These are phyloP conservation scores for Eustoma russellianum DNA, from an alignment of 257 asterid species.

Conservation along the genomic window DNA sequence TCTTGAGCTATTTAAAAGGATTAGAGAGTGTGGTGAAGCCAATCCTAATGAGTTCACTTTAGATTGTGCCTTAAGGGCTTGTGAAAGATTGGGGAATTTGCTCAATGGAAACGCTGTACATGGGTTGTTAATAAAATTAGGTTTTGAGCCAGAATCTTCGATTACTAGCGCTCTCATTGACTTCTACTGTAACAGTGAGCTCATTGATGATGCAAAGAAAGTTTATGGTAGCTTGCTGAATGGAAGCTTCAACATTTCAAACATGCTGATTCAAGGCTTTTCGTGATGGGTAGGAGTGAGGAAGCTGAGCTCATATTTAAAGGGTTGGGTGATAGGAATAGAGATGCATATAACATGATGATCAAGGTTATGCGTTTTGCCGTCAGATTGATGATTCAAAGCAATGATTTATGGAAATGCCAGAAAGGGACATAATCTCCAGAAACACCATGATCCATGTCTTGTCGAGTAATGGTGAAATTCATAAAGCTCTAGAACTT, in stretches of 20 bases:
- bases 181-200: slow-evolving; percentile 41
- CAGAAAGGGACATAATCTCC: slow-evolving; percentile 33
- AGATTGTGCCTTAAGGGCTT: slow-evolving; percentile 59
- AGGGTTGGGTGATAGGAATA: slow-evolving; percentile 32
- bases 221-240: slow-evolving; percentile 21
- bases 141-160: slow-evolving; percentile 45
- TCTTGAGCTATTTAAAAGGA: slow-evolving; percentile 47
- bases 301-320: slow-evolving; percentile 53
- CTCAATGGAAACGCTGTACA: slow-evolving; percentile 44
- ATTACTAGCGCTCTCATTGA: slow-evolving; percentile 42
- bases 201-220: slow-evolving; percentile 43
- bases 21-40: slow-evolving; percentile 38
- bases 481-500: slow-evolving; percentile 48
- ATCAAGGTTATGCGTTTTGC: slow-evolving; percentile 50
- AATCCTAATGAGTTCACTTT: slow-evolving; percentile 72
- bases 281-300: slow-evolving; percentile 31
- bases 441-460: slow-evolving; percentile 63
- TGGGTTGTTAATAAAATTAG: slow-evolving; percentile 45
- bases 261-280: slow-evolving; percentile 41
- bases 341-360: slow-evolving; percentile 54
- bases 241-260: slow-evolving; percentile 30
- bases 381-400: slow-evolving; percentile 49
- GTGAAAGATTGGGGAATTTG: slow-evolving; percentile 38
- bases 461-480: slow-evolving; percentile 41
- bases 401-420: slow-evolving; percentile 39